Conservation (phyloP, 2,329 filamentous ascomycete genomes). For the Clarireedia paspali region DNA sequence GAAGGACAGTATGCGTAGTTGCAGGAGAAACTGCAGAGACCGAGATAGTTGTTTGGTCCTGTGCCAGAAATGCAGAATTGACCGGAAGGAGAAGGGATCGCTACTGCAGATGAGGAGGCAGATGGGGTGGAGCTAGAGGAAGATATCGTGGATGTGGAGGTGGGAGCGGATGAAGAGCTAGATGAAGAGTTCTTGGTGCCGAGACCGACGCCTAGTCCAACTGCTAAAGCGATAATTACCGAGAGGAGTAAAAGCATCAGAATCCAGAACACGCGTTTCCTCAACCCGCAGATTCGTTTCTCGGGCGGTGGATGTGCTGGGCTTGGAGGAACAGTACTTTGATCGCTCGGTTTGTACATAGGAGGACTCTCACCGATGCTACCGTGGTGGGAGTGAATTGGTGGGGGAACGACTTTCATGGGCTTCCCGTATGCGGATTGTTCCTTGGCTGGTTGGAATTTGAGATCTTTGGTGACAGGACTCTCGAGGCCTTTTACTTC, state of each 20-base stretch:
- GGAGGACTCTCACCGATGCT: neutral
- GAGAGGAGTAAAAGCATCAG: neutral
- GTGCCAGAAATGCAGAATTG: conserved; percentile 16
- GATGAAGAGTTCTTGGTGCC: neutral
- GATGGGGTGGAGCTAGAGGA: neutral
- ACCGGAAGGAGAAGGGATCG: neutral
- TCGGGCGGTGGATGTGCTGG: neutral
- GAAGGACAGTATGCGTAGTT: conserved; percentile 22
- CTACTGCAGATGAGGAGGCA: neutral
- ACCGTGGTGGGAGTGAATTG: neutral
- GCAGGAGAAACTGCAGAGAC: conserved; percentile 31
- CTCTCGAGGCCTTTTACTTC: neutral
- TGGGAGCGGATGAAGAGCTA: neutral
- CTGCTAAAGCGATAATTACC: neutral
- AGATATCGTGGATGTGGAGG: neutral
- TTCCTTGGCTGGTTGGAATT: neutral
- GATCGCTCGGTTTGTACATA: neutral
- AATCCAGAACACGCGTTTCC: neutral
- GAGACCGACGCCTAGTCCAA: conserved; percentile 4
- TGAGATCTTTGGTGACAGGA: neutral
- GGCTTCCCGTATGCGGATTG: neutral
- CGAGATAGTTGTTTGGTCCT: conserved; percentile 30
- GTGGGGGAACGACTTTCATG: neutral
- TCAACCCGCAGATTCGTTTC: conserved; percentile 1
- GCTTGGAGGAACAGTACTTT: neutral